Base-by-base conservation (phyloP, 768 basidiomycete species). In the Calocybe cyanea region DNA sequence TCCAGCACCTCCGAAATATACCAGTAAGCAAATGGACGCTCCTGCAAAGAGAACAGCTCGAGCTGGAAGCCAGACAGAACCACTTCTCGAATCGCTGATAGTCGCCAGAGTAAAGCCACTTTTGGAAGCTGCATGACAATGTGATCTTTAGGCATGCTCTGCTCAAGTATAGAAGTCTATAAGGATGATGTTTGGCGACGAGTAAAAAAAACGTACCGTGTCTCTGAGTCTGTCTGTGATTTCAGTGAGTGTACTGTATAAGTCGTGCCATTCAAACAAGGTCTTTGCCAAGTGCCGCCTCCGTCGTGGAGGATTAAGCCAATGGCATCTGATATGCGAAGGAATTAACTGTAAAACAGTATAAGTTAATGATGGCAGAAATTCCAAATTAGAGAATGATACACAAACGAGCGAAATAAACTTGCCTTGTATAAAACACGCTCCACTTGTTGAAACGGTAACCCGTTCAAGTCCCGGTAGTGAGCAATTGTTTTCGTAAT, bases 1-100 rank as follows among this genome's bases (percentile, higher is more conserved):
- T 82, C 77, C 1, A 84, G 64, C 2, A 89, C 72, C 35, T 74
- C 71, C 2, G 74, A 59, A 4, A 70, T 66, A 56, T 87, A 87
- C 83, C 87, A 90, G 63, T 91, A 90, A 2, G 87, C 83, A 50
- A 88, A 78, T 0, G 83, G 69, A 25, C 69, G 76, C 57, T 92
- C 90, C 34, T 85, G 77, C 0, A 71, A 61, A 17, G 77, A 69
- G 55, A 90, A 88, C 6, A 92, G 61, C 36, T 87, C 84, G 17
- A 90, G 62, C 60, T 91, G 87, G 50, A 87, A 85, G 2, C 86
- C 90, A 1, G 87, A 83, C 35, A 84, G 67, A 4, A 90, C 62
- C 11, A 92, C 70, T 52, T 92, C 87, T 31, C 79, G 75, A 2
- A 87, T 70, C 8, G 74, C 63, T 4, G 75, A 65, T 14, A 88